Evolutionary conservation across 352 stramenopile genomes (phyloP).

Genomic region (Globisporangium radiosum): DNA sequence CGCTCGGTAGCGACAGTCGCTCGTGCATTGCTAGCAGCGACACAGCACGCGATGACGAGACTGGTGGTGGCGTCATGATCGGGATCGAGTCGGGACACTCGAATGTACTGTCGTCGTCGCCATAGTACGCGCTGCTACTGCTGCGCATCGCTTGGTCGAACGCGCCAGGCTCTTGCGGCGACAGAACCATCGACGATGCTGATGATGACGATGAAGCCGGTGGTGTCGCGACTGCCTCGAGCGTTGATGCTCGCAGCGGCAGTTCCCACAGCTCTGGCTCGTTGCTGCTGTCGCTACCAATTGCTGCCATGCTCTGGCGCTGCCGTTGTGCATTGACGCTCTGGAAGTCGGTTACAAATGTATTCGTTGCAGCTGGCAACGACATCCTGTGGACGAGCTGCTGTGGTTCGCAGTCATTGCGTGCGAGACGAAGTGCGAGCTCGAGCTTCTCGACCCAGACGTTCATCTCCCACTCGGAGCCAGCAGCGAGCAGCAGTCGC

Average conservation of each 20-base stretch:
- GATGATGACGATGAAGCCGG: not conserved
- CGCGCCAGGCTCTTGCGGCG: not conserved
- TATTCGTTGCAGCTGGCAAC: not conserved
- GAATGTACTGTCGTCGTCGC: not conserved
- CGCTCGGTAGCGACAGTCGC: slow-evolving; percentile 1
- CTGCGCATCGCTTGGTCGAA: not conserved
- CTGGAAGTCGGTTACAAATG: slow-evolving; percentile 6
- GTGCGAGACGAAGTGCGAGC: slow-evolving; percentile 23
- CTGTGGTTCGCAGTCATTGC: not conserved
- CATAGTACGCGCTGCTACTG: not conserved
- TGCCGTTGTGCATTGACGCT: not conserved
- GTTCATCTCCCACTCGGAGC: slow-evolving; percentile 41
- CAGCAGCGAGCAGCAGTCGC: slow-evolving; percentile 26
- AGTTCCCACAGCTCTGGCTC: not conserved
- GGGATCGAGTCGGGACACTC: not conserved
- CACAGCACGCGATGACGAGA: not conserved
- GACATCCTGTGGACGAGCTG: not conserved
- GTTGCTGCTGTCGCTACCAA: not conserved
- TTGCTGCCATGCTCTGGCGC: slow-evolving; percentile 1
- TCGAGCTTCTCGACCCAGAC: slow-evolving; percentile 33
- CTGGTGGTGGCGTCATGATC: not conserved
- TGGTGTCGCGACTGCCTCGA: not conserved
- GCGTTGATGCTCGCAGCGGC: not conserved
- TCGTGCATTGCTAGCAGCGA: not conserved
- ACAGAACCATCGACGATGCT: not conserved